Evolutionary conservation across 73 alveolate species (phyloP), one percentile per base, ranked within the genome.

Genomic region (Paramecium octaurelia): DNA sequence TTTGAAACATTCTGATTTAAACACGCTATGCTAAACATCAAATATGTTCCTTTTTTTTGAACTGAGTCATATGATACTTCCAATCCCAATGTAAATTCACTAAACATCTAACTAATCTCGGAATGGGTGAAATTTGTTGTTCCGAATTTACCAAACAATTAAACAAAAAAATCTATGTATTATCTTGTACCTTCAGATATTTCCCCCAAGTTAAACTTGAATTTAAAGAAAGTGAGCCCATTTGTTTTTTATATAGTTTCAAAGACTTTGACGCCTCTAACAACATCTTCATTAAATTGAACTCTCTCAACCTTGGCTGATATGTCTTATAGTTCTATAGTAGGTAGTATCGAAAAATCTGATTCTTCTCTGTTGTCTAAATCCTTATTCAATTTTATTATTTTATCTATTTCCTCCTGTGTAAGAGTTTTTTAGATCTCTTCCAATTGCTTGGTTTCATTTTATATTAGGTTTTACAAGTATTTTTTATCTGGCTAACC

Each of bases 181-280:
- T 92, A 54, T 80, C 97, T 93, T 11, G 95, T 88, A 20, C 89
- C 80, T 18, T 86, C 94, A 31, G 98, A 97, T 10, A 97, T 83
- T 64, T 92, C 85, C 40, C 93, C 88, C 14, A 97, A 77, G 64
- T 95, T 92, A 58, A 86, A 92, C 64, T 96, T 93, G 6, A 97
- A 77, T 85, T 98, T 86, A 7, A 97, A 46, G 68, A 95, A 96
- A 27, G 95, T 88, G 10, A 97, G 71, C 9, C 99, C 99, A 88
- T 97, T 97, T 0, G 99, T 97, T 24, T 97, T 97, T 50, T 96
- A 94, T 91, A 59, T 94, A 70, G 91, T 58, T 35, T 58, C 86
- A 36, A 44, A 85, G 14, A 73, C 48, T 20, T 73, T 57, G 16
- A 48, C 92, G 36, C 94, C 93, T 50, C 50, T 50, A 23, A 80